Evolutionary conservation across 2,329 filamentous ascomycete species (phyloP), one percentile per base, ranked within the genome.

Genomic region (Aureobasidium mangrovei): DNA sequence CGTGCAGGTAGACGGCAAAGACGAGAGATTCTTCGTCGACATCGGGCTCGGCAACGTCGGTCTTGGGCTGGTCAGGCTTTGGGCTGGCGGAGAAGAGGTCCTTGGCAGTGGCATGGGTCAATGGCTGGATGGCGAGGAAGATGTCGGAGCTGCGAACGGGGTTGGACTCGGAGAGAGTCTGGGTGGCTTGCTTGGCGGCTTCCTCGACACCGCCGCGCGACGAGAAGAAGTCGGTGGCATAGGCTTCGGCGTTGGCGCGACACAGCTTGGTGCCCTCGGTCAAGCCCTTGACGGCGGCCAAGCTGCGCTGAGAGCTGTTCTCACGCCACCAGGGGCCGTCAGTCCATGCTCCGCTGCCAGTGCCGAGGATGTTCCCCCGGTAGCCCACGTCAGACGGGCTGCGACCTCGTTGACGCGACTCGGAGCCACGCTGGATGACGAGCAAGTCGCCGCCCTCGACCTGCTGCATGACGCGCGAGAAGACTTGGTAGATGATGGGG

Each of bases 241-340:
- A 95, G 26, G 83, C 81, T 70, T 98, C 93, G 7, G 91, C 93
- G 63, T 85, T 88, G 43, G 89, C 93, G 43, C 91, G 83, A 57
- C 86, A 91, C 28, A 98, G 82, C 72, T 97, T 95, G 24, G 89
- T 94, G 56, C 88, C 93, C 69, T 95, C 91, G 9, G 84, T 78
- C 0, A 93, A 71, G 9, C 93, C 91, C 59, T 83, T 84, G 47
- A 97, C 85, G 1, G 85, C 74, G 51, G 88, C 87, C 6, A 97
- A 76, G 62, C 88, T 88, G 55, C 93, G 84, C 54, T 84, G 79
- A 46, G 73, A 76, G 9, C 53, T 54, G 7, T 63, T 62, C 69
- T 83, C 83, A 60, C 91, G 82, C 91, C 93, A 98, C 93, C 93
- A 98, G 3, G 93, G 93, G 0, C 93, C 93, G 63, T 97, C 91